A percentile compares a stretch with the other conserved stretches of the same genome.
phyloP scores from a whole-genome alignment of 2,329 filamentous ascomycete species.

The Fusarium haematococcum region DNA sequence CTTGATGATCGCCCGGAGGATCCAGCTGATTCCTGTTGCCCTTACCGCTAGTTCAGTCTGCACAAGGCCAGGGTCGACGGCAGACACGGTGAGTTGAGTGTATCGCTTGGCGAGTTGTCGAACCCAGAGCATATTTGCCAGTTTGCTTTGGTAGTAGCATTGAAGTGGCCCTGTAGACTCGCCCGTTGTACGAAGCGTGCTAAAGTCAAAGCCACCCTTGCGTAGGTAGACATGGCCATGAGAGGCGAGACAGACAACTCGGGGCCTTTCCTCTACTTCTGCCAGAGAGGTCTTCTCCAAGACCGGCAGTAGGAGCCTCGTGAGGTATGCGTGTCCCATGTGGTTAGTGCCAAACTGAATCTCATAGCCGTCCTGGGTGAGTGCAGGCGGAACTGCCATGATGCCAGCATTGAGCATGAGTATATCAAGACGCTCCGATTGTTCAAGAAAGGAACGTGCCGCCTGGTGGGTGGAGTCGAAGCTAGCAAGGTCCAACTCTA shows the following conservation, averaged over 20 bases:
- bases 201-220: constrained; percentile 45
- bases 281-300: constrained; percentile 44
- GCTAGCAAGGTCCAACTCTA: neutral
- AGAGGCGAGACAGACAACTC: constrained; percentile 47
- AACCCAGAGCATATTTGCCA: constrained; percentile 23
- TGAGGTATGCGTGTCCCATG: constrained; percentile 60
- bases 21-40: constrained; percentile 5
- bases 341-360: constrained; percentile 63
- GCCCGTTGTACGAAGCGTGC: constrained; percentile 39
- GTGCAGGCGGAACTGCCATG: neutral
- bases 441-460: neutral
- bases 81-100: constrained; percentile 17
- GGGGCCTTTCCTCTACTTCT: constrained; percentile 37
- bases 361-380: constrained; percentile 61
- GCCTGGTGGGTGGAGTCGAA: neutral
- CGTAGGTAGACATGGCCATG: constrained; percentile 39
- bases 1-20: constrained; percentile 19
- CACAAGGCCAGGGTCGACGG: constrained; percentile 21
- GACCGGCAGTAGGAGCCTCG: constrained; percentile 51
- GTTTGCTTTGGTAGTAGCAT: constrained; percentile 25
- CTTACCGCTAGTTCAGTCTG: constrained; percentile 11
- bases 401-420: neutral
- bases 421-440: neutral
- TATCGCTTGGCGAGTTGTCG: constrained; percentile 18
- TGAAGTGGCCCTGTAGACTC: constrained; percentile 13